Evolutionary conservation across 805 yeast genomes (phyloP).

Genomic region (Pichia phayaonensis): DNA sequence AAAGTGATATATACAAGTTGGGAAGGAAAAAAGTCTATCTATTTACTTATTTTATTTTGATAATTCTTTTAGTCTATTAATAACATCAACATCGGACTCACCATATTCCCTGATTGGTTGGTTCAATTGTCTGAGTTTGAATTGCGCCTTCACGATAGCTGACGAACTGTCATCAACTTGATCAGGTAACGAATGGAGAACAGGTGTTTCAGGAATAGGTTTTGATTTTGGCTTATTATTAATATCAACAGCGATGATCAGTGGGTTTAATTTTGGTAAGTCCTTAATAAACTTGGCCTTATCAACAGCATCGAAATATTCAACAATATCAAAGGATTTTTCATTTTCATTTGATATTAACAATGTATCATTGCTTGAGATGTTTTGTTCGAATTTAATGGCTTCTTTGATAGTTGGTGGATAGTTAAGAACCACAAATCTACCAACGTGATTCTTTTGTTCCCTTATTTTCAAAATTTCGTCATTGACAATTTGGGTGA

Average conservation of each 20-base stretch:
- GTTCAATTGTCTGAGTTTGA: conserved; percentile 13
- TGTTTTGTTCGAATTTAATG: conserved; percentile 64
- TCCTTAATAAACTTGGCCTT: conserved; percentile 32
- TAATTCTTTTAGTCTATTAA: conserved; percentile 12
- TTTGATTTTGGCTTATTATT: not conserved
- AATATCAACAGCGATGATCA: not conserved
- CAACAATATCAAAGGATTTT: conserved; percentile 43
- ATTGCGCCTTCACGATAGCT: conserved; percentile 16
- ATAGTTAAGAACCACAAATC: conserved; percentile 46
- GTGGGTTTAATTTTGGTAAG: conserved; percentile 11
- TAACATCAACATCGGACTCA: conserved; percentile 18
- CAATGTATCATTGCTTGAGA: conserved; percentile 40
- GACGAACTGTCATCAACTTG: conserved; percentile 4
- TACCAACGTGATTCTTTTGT: conserved; percentile 32
- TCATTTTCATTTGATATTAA: conserved; percentile 24
- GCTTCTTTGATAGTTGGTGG: conserved; percentile 62
- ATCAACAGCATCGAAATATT: conserved; percentile 61
- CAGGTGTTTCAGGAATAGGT: not conserved
- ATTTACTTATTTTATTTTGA: conserved; percentile 1
- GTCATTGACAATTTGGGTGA: conserved; percentile 43
- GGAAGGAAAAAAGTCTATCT: not conserved
- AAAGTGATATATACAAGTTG: conserved; percentile 1
- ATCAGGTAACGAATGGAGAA: conserved; percentile 1
- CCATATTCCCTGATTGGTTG: conserved; percentile 20
- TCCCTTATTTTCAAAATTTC: conserved; percentile 20